These are phyloP conservation scores for Heterobasidion occidentale DNA, from an alignment of 1,284 basidiomycete species.

Conservation along the genomic window DNA sequence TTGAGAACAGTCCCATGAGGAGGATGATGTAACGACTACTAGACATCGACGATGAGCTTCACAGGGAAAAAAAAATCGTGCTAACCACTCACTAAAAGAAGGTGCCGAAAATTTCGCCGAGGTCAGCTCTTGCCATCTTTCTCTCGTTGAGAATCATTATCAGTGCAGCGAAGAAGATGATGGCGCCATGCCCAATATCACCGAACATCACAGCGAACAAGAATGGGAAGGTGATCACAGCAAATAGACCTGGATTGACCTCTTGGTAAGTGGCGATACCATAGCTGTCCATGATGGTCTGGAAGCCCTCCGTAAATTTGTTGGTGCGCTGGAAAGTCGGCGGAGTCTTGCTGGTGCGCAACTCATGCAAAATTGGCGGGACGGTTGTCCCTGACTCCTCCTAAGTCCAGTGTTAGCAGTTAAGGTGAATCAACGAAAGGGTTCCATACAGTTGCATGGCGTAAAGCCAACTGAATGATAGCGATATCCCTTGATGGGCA, in stretches of 20 bases:
- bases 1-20: conserved; percentile 54
- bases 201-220: conserved; percentile 94
- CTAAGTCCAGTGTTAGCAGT: conserved; percentile 26
- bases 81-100: conserved; percentile 78
- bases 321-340: conserved; percentile 95
- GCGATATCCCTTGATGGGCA: conserved; percentile 89
- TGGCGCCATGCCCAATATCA: conserved; percentile 90
- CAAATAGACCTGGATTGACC: conserved; percentile 94
- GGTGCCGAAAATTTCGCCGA: conserved; percentile 84
- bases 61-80: no score
- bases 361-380: conserved; percentile 88
- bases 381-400: conserved; percentile 92
- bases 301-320: conserved; percentile 97
- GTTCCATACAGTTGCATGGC: conserved; percentile 77
- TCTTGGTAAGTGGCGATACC: conserved; percentile 95
- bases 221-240: conserved; percentile 96
- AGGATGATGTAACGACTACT: conserved; percentile 1
- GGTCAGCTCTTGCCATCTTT: conserved; percentile 66
- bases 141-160: conserved; percentile 86
- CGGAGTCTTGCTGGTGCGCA: conserved; percentile 86
- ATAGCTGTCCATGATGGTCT: conserved; percentile 97
- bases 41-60: background rate
- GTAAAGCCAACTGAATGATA: conserved; percentile 81
- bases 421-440: background rate
- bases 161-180: conserved; percentile 78